These are phyloP conservation scores for Coprinellus micaceus DNA, from an alignment of 768 basidiomycete genomes.

Conservation along the genomic window DNA sequence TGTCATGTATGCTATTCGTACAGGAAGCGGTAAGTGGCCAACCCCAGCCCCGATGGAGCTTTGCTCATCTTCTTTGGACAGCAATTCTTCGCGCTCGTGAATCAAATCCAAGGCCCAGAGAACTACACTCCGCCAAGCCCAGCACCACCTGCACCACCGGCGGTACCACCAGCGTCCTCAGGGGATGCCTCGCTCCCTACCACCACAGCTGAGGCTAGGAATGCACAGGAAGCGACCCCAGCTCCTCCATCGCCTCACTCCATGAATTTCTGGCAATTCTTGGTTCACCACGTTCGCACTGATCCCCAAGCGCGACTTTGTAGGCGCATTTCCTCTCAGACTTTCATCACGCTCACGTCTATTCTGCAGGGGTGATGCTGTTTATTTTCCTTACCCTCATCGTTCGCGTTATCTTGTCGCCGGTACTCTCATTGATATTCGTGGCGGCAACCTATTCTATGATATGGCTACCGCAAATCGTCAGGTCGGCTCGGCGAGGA, in stretches of 20 bases:
- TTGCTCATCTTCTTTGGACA: no score
- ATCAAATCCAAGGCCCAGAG: constrained; percentile 82
- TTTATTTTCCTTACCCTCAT: constrained; percentile 69
- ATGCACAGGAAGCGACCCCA: constrained; percentile 6
- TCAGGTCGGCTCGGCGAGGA: constrained; percentile 68
- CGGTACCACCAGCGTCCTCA: neutral
- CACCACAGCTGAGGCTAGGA: neutral
- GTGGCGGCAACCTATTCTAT: constrained; percentile 68
- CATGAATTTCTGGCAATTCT: constrained; percentile 41
- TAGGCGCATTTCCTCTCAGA: constrained; percentile 30
- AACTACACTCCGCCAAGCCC: constrained; percentile 35
- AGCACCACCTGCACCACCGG: constrained; percentile 18
- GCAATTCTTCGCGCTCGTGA: constrained; percentile 82
- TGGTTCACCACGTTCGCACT: constrained; percentile 56
- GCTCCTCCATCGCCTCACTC: constrained; percentile 22
- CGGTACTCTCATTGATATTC: constrained; percentile 61
- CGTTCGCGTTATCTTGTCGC: constrained; percentile 68
- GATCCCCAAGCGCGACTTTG: constrained; percentile 73
- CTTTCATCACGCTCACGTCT: neutral
- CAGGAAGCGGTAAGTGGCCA: constrained; percentile 68
- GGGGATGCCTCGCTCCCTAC: neutral
- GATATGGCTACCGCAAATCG: constrained; percentile 86
- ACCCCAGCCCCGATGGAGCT: no score
- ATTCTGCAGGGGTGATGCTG: constrained; percentile 55
- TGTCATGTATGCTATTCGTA: constrained; percentile 75